Base-by-base conservation (phyloP, 2,329 filamentous ascomycete genomes). In the Pseudocercospora musae region DNA sequence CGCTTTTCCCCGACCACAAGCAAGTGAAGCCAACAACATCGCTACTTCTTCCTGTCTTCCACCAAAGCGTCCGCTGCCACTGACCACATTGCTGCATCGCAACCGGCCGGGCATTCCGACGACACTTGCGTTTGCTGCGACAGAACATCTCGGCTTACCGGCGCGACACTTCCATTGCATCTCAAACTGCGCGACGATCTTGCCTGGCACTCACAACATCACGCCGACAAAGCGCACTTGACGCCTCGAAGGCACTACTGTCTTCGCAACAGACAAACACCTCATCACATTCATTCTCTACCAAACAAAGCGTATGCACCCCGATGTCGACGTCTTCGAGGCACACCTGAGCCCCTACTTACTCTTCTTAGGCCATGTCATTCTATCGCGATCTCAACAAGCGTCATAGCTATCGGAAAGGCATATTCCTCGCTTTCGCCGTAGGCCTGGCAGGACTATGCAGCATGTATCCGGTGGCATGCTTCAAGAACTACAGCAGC, bases 401-500 rank as follows among this genome's bases (percentile, higher is more conserved):
- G 59, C 70, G 73, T 58, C 67, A 71, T 58, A 70, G 68, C 59
- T 71, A 73, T 56, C 72, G 72, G 52, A 71, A 72, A 54, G 69
- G 66, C 2, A 68, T 75, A 25, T 76, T 76, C 60, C 64, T 75
- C 37, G 55, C 65, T 31, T 69, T 67, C 15, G 67, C 72, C 3
- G 54, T 75, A 3, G 65, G 62, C n/a, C 62, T 70, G 25, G 74
- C 73, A 21, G 72, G 69, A 66, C 50, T 73, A 67, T 76, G 74
- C 72, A 75, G 73, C 64, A 50, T 74, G 49, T 73, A 74, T 59
- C 74, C 74, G 13, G 46, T 73, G 50, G 69, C 68, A 58, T 75
- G 74, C 61, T 76, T 75, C 71, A 71, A 75, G 68, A 71, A 71
- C 57, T 71, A 71, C 71, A 74, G 71, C 65, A 66, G 63, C 63